Percentiles rank a stretch among this genome's conserved stretches.
phyloP scores from a whole-genome alignment of 1,284 basidiomycete species.

The Austroboletus rostrupii region DNA sequence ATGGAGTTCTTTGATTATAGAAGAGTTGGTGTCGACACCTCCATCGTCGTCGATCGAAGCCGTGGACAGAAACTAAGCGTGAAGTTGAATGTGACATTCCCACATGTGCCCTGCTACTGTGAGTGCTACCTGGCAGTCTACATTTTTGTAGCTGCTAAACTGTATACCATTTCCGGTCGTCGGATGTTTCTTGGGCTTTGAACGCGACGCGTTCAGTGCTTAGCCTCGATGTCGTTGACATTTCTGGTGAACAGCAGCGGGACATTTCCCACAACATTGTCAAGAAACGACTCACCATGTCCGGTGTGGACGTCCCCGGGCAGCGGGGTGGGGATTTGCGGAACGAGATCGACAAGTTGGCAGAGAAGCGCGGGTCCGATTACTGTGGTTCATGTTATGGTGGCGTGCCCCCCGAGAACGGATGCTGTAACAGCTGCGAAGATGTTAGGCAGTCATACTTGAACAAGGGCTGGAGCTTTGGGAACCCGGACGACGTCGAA shows the following conservation, averaged over 20 bases:
- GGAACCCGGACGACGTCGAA: conserved; percentile 87
- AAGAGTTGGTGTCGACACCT: conserved; percentile 81
- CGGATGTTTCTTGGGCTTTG: conserved; percentile 1
- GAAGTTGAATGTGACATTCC: conserved; percentile 92
- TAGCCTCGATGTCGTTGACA: conserved; percentile 96
- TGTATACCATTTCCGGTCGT: background rate
- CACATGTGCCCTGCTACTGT: conserved; percentile 96
- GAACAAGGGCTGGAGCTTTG: conserved; percentile 92
- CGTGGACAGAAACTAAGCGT: conserved; percentile 93
- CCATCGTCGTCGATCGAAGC: conserved; percentile 88
- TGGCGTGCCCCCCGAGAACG: conserved; percentile 72
- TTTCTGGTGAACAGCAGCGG: conserved; percentile 90
- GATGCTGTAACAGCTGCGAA: conserved; percentile 97
- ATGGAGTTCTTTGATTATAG: conserved; percentile 97
- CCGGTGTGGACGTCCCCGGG: conserved; percentile 59
- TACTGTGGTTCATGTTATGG: conserved; percentile 99
- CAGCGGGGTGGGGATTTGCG: conserved; percentile 63
- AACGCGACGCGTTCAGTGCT: conserved; percentile 57
- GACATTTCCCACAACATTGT: conserved; percentile 88
- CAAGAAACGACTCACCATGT: conserved; percentile 73
- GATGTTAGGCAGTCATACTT: conserved; percentile 91
- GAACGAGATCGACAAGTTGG: conserved; percentile 82
- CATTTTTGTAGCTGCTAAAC: background rate
- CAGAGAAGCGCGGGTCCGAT: conserved; percentile 54
- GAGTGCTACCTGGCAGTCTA: conserved; percentile 34